These are phyloP conservation scores for Pseudopithomyces chartarum DNA, from an alignment of 2,329 filamentous ascomycete genomes.

Conservation along the genomic window DNA sequence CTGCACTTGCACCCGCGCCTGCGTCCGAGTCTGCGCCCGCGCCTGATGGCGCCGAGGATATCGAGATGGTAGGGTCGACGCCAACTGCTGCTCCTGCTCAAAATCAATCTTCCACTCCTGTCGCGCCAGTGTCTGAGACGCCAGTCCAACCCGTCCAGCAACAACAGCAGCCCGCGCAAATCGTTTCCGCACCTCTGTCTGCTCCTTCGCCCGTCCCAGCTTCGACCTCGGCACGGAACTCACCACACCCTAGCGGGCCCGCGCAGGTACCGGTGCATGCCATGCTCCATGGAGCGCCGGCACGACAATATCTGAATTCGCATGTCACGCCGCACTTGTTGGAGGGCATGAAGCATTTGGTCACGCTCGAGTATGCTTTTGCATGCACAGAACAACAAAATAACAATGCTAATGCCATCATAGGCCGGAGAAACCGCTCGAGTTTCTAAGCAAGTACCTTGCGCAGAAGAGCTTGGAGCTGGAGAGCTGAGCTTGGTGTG, in stretches of 20 bases:
- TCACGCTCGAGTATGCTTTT: slow-evolving; percentile 47
- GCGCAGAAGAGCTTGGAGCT: slow-evolving; percentile 54
- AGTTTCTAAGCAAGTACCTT: slow-evolving; percentile 55
- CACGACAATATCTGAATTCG: slow-evolving; percentile 55
- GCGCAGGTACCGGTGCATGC: slow-evolving; percentile 40
- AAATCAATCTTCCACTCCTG: slow-evolving; percentile 10
- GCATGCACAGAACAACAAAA: no score
- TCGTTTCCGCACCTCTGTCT: slow-evolving; percentile 11
- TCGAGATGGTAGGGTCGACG: slow-evolving; percentile 37
- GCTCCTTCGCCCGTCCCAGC: slow-evolving; percentile 19
- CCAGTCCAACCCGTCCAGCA: slow-evolving; percentile 17
- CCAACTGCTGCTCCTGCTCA: slow-evolving; percentile 4
- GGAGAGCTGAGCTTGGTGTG: slow-evolving; percentile 42
- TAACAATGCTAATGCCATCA: background rate
- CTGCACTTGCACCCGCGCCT: slow-evolving; percentile 14
- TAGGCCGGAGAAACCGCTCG: slow-evolving; percentile 56
- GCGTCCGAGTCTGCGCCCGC: slow-evolving; percentile 28
- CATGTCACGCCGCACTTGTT: slow-evolving; percentile 56
- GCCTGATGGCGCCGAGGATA: slow-evolving; percentile 21
- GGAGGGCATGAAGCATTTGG: slow-evolving; percentile 58
- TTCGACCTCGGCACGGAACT: slow-evolving; percentile 38
- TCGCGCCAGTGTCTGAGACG: background rate
- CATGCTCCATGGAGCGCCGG: slow-evolving; percentile 54
- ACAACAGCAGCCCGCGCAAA: slow-evolving; percentile 3
- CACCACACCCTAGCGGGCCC: slow-evolving; percentile 36